Evolutionary conservation across 2,329 filamentous ascomycete genomes (phyloP).

Genomic region (Phaeosphaeriaceae sp.): DNA sequence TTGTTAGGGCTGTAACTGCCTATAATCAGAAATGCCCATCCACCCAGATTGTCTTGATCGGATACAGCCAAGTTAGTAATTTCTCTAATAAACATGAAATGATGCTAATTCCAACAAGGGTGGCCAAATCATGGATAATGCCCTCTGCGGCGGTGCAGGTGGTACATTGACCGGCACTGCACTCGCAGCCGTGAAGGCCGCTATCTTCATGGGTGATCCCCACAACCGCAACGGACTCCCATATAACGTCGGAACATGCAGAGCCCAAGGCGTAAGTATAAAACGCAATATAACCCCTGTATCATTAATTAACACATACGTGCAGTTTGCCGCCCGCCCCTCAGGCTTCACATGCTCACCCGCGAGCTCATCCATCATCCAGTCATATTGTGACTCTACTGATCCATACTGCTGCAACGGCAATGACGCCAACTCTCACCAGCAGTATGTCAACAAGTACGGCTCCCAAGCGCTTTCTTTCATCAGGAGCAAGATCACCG

Average conservation of each 20-base stretch:
- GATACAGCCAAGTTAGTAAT: slow-evolving; percentile 63
- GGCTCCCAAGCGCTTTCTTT: slow-evolving; percentile 65
- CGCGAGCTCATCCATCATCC: slow-evolving; percentile 60
- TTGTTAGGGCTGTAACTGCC: slow-evolving; percentile 64
- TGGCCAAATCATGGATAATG: slow-evolving; percentile 68
- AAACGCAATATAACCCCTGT: not conserved
- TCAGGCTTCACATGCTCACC: slow-evolving; percentile 62
- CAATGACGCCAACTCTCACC: slow-evolving; percentile 64
- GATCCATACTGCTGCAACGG: slow-evolving; percentile 73
- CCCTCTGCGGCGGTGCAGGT: slow-evolving; percentile 63
- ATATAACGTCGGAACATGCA: slow-evolving; percentile 68
- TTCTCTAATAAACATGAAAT: not conserved
- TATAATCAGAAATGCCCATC: slow-evolving; percentile 64
- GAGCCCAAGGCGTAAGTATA: slow-evolving; percentile 62
- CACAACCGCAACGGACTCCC: slow-evolving; percentile 61
- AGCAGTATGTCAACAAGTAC: slow-evolving; percentile 67
- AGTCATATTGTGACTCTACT: slow-evolving; percentile 69
- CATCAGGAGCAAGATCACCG: slow-evolving; percentile 60
- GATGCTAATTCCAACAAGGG: slow-evolving; percentile 51
- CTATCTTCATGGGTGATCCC: slow-evolving; percentile 70
- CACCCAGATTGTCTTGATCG: slow-evolving; percentile 65
- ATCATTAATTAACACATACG: slow-evolving; percentile 2
- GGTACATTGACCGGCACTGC: slow-evolving; percentile 57
- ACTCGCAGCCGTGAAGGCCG: slow-evolving; percentile 64
- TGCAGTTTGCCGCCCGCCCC: slow-evolving; percentile 66